These are phyloP conservation scores for Orbilia quercus DNA, from an alignment of 2,329 filamentous ascomycete genomes.

Conservation along the genomic window DNA sequence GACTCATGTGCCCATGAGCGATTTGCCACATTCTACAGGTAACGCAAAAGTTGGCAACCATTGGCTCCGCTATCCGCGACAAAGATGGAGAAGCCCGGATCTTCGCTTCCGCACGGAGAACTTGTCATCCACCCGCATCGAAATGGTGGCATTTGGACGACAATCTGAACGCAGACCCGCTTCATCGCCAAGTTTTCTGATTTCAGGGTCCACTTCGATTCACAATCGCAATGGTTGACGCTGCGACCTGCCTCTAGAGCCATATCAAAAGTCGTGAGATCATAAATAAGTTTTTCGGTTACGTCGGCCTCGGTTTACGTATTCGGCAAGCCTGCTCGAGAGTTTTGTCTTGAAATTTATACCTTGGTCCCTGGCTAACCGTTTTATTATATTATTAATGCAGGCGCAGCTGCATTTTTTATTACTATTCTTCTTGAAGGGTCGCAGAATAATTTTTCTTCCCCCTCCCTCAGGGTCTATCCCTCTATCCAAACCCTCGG, in stretches of 20 bases:
- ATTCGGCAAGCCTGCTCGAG: constrained; percentile 23
- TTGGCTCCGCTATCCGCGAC: not conserved
- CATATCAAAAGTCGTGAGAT: constrained; percentile 11
- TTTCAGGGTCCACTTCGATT: constrained; percentile 14
- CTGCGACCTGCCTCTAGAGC: constrained; percentile 8
- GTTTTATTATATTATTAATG: not conserved
- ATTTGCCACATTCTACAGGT: constrained; percentile 8
- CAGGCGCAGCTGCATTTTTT: not conserved
- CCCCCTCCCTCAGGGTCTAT: not conserved
- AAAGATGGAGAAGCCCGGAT: constrained; percentile 5
- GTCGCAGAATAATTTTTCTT: not conserved
- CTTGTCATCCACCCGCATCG: not conserved
- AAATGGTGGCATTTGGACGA: not conserved
- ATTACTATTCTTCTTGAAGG: not conserved
- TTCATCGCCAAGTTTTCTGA: not conserved
- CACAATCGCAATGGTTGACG: constrained; percentile 6
- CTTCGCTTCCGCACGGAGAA: not conserved
- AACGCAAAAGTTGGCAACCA: not conserved
- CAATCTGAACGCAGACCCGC: not conserved
- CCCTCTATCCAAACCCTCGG: not conserved
- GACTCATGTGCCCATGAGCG: not conserved
- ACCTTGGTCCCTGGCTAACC: constrained; percentile 7
- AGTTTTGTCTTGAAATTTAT: constrained; percentile 4
- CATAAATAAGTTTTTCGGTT: constrained; percentile 30
- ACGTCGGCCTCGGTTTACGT: not conserved